Base-by-base conservation (phyloP, 768 basidiomycete genomes). In the Melanogaster broomeanus region DNA sequence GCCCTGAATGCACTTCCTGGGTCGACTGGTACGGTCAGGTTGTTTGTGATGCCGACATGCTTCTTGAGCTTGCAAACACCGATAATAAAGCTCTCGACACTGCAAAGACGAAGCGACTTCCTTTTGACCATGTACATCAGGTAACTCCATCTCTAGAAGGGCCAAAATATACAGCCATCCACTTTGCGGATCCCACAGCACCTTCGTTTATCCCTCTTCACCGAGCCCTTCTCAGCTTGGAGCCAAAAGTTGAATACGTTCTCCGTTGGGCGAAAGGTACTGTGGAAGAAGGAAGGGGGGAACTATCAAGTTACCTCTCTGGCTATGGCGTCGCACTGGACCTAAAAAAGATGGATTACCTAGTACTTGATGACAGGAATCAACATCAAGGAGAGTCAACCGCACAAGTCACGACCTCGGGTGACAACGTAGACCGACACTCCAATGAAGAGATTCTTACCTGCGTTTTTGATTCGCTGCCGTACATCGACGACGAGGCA, bases 321-420 rank as follows among this genome's bases (percentile, higher is more conserved):
- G 96, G 96, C 5, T 99, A 93, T 60, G 97, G 97, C 3, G 95
- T 95, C 7, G 79, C 88, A 19, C 74, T 99, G 47, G 93, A 96
- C 59, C 70, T 99, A 60, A 99, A 99, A 77, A 97, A 95, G 74
- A 97, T 84, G 78, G 97, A 99, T 61, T 99, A 98, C 65, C 80
- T 98, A 12, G 93, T 88, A 4, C 73, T 98, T 8, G 97, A 99
- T 63, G 97, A 99, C 66, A 75, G 97, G 40, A 62, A 68, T 65
- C 56, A 61, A 56, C 67, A 51, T 50, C 37, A 55, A 13, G 40
- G 24, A 0, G 35, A 43, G 19, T 12, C 47, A 1, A 22, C 38
- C 18, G 18, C 47, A 10, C 53, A 46, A 11, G 49, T 51, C 16
- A 19, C 18, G 35, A 19, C 35, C 9, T 41, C 51, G 9, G 38